Evolutionary conservation across 306 rosid genomes (phyloP), one percentile per base, ranked within the genome.

Genomic region (Cyclanthera cordifolia): DNA sequence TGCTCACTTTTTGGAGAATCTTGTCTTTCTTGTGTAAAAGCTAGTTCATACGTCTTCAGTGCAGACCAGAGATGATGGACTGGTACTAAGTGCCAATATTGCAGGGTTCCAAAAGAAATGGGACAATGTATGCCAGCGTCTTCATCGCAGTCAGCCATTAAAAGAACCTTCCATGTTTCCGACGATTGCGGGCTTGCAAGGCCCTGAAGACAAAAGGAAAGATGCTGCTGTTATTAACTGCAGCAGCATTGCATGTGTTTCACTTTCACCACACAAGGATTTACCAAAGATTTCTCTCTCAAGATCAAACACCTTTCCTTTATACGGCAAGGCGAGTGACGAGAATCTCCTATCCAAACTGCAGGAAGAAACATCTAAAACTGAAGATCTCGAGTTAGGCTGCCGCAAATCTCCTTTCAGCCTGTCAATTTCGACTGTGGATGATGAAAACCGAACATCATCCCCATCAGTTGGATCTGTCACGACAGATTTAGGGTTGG

Each of bases 31-130:
- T 74, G 82, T 86, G 87, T 88, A 81, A 85, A 87, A 82, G 79
- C 80, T 77, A 79, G 79, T 72, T 76, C 76, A 73, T 76, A 71
- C 82, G 82, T 82, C 85, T 93, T 83, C 96, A 93, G 99, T 85
- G 91, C 99, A 93, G 99, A 85, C 87, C 86, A 84, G 81, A 85
- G 95, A 82, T 77, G 84, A 78, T 86, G 83, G 79, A 68, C 79
- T 79, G 81, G 72, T 85, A 85, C 75, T 72, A 83, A 86, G 84
- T 51, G 72, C 80, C 53, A 77, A 78, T 66, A 83, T 79, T 75
- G 60, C 82, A 16, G 81, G 74, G 24, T 24, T 66, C 49, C 88
- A 74, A 39, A 82, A 79, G 77, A 78, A 81, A 72, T 68, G 79
- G 82, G 87, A 82, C 81, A 54, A 80, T 58, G 63, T 65, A 49